Base-by-base conservation (phyloP, 306 rosid genomes). In the Cucurbita maxima region DNA sequence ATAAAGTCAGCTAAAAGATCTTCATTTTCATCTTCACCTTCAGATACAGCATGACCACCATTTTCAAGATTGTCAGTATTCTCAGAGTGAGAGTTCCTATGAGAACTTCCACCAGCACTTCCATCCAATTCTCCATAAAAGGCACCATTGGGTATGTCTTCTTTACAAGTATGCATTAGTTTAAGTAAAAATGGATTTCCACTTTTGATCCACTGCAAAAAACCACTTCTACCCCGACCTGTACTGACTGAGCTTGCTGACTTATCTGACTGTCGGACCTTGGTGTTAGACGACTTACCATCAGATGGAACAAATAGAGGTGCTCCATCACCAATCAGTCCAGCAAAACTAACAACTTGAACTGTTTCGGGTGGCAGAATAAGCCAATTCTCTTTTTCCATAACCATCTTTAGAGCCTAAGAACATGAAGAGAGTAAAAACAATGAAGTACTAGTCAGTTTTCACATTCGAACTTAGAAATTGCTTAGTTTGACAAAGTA, bases 1-100 rank as follows among this genome's bases (percentile, higher is more conserved):
- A 95, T 95, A 67, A 95, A 95, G 81, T 95, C 99, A n/a, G 99
- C 99, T 76, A 91, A 89, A 85, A 95, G 97, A 82, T 95, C 97
- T 83, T 95, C 99, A 79, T 87, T 96, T 83, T 94, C 99, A 80
- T 88, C 82, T 85, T 95, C 99, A 59, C 91, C 97, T 78, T 95
- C 99, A 34, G 76, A 71, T 81, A 80, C 78, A 78, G 92, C 84
- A 78, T 81, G 78, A 70, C 86, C 73, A 76, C 91, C 96, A 84
- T 88, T 88, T 10, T 66, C 77, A 64, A 83, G 82, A 74, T 77
- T 77, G 60, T 80, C 72, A 76, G 79, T 83, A 64, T 81, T 83
- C 74, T 77, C 87, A 59, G 73, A 77, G 38, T 87, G 88, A 66
- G 90, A 86, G 76, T 85, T 94, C 77, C 79, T 85, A 45, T 77